phyloP scores from a whole-genome alignment of 1,284 basidiomycete species.

The Ceratobasidium papillatum region DNA sequence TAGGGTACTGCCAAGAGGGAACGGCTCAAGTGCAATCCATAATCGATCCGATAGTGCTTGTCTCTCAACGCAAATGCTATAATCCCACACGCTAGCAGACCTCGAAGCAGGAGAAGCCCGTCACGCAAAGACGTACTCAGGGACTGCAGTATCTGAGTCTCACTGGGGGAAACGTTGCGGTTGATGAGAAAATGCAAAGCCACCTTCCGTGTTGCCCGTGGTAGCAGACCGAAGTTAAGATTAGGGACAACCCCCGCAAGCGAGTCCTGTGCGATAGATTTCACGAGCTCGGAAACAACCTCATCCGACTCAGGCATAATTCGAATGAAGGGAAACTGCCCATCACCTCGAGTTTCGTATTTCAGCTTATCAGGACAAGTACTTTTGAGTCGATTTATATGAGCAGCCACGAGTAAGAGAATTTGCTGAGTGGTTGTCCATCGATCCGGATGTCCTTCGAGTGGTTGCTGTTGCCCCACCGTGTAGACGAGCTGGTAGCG shows the following conservation, averaged over 20 bases:
- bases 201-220: slow-evolving; percentile 42
- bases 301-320: slow-evolving; percentile 48
- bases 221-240: slow-evolving; percentile 41
- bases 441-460: slow-evolving; percentile 57
- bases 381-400: slow-evolving; percentile 41
- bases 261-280: slow-evolving; percentile 48
- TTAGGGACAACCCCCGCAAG: slow-evolving; percentile 44
- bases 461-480: slow-evolving; percentile 50
- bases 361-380: slow-evolving; percentile 45
- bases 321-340: slow-evolving; percentile 52
- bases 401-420: slow-evolving; percentile 48
- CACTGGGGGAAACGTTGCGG: slow-evolving; percentile 11
- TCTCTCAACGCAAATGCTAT: slow-evolving; percentile 56
- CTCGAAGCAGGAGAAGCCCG: slow-evolving; percentile 56
- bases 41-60: slow-evolving; percentile 64
- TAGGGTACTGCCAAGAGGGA: slow-evolving; percentile 61
- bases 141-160: neutral
- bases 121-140: slow-evolving; percentile 47
- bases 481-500: slow-evolving; percentile 63
- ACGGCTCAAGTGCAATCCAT: slow-evolving; percentile 58
- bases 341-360: slow-evolving; percentile 41
- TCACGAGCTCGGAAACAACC: slow-evolving; percentile 48
- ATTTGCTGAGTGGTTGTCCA: no score
- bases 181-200: slow-evolving; percentile 48
- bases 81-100: slow-evolving; percentile 58